These are phyloP conservation scores for Dendryphion nanum DNA, from an alignment of 2,329 filamentous ascomycete genomes.

Conservation along the genomic window DNA sequence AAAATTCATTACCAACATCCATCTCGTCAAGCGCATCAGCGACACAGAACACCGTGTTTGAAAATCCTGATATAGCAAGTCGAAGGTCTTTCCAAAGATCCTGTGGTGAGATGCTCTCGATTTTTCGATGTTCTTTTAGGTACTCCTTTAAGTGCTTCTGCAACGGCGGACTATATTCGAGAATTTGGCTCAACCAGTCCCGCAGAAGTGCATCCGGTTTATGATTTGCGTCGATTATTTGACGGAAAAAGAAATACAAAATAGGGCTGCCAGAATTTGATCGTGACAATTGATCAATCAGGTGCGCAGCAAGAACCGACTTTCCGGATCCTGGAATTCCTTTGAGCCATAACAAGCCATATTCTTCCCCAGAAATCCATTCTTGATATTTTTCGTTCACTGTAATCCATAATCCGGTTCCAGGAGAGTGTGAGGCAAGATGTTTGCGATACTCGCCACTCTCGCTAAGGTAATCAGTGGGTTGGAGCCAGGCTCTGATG, in stretches of 20 bases:
- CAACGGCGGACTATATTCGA: constrained; percentile 24
- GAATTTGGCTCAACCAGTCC: constrained; percentile 35
- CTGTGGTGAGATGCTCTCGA: constrained; percentile 8
- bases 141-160: constrained; percentile 16
- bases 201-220: constrained; percentile 22
- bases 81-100: constrained; percentile 14
- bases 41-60: constrained; percentile 37
- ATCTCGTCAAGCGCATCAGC: constrained; percentile 51
- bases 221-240: constrained; percentile 37
- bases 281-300: constrained; percentile 12
- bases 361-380: constrained; percentile 8
- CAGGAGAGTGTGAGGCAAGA: constrained; percentile 11
- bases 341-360: constrained; percentile 22
- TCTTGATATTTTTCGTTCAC: constrained; percentile 6
- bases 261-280: constrained; percentile 15
- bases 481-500: constrained; percentile 16
- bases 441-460: constrained; percentile 17
- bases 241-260: constrained; percentile 41
- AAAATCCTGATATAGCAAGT: constrained; percentile 7
- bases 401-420: constrained; percentile 13
- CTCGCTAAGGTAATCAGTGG: constrained; percentile 11
- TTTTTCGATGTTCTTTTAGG: constrained; percentile 1
- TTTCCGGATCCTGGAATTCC: constrained; percentile 43
- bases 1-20: constrained; percentile 37
- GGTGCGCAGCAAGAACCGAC: constrained; percentile 31